These are phyloP conservation scores for Digitaria exilis DNA, from an alignment of 202 grass and related monocot species.

Conservation along the genomic window DNA sequence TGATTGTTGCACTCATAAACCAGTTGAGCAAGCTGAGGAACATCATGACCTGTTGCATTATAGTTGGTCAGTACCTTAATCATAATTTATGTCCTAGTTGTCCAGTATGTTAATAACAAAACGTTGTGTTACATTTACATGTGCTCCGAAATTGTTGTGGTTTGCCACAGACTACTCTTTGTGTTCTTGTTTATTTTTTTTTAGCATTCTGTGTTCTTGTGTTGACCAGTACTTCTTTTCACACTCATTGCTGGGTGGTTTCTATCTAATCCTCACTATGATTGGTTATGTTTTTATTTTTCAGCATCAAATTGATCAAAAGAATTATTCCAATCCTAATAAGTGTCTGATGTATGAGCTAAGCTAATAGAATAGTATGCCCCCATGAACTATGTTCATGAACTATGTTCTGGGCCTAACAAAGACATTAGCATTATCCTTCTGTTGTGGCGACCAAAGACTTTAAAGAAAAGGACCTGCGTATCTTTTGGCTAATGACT, in stretches of 20 bases:
- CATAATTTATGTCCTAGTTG: not conserved
- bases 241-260: not conserved
- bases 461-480: constrained; percentile 13
- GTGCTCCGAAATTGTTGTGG: not conserved
- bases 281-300: constrained; percentile 9
- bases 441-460: constrained; percentile 32
- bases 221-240: constrained; percentile 24
- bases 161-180: too few relatives aligned
- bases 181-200: too few relatives aligned
- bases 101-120: constrained; percentile 2
- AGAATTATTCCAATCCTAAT: not conserved
- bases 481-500: constrained; percentile 11
- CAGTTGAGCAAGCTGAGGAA: constrained; percentile 74
- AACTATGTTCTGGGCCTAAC: constrained; percentile 40
- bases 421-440: constrained; percentile 18
- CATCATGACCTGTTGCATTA: constrained; percentile 64
- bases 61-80: not conserved
- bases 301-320: constrained; percentile 18
- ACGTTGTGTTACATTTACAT: constrained; percentile 22
- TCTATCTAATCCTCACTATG: constrained; percentile 15
- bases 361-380: constrained; percentile 7
- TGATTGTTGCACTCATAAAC: constrained; percentile 72
- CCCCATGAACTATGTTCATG: constrained; percentile 20
- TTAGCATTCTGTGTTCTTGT: not conserved
- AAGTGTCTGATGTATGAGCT: not conserved